Evolutionary conservation across 306 rosid species (phyloP).

Genomic region (Vigna mungo): DNA sequence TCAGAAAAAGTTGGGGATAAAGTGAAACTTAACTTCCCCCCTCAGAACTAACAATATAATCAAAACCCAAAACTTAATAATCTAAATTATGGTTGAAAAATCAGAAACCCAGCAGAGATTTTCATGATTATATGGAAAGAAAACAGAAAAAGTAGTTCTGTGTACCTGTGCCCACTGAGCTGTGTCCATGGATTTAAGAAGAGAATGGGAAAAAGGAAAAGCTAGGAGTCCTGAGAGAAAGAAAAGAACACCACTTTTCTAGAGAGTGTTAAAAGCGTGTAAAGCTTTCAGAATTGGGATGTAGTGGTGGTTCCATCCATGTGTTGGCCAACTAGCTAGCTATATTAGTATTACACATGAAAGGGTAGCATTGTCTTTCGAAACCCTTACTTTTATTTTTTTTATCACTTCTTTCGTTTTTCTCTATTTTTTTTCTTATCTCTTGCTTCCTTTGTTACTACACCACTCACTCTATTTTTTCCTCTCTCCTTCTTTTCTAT

Average conservation of each 20-base stretch:
- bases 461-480: not conserved
- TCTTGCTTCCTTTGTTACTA: not conserved
- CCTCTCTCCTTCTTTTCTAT: not conserved
- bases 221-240: slow-evolving; percentile 67
- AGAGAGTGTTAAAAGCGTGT: slow-evolving; percentile 66
- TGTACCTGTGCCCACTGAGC: slow-evolving; percentile 99
- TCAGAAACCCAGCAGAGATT: slow-evolving; percentile 37
- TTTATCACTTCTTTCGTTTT: not conserved
- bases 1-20: slow-evolving; percentile 49
- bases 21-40: slow-evolving; percentile 32
- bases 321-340: slow-evolving; percentile 77
- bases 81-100: slow-evolving; percentile 51
- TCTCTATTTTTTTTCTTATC: not conserved
- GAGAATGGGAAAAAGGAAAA: slow-evolving; percentile 58
- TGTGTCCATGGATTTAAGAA: slow-evolving; percentile 84
- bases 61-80: slow-evolving; percentile 42
- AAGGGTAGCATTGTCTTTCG: slow-evolving; percentile 59
- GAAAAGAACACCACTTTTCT: slow-evolving; percentile 57
- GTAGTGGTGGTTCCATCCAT: slow-evolving; percentile 64
- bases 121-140: slow-evolving; percentile 62
- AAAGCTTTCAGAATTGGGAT: slow-evolving; percentile 54
- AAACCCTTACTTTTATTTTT: not conserved
- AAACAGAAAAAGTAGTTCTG: slow-evolving; percentile 45
- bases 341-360: slow-evolving; percentile 53
- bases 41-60: slow-evolving; percentile 49